Evolutionary conservation across 129 eudicot genomes (phyloP).

Genomic region (Calendula officinalis): DNA sequence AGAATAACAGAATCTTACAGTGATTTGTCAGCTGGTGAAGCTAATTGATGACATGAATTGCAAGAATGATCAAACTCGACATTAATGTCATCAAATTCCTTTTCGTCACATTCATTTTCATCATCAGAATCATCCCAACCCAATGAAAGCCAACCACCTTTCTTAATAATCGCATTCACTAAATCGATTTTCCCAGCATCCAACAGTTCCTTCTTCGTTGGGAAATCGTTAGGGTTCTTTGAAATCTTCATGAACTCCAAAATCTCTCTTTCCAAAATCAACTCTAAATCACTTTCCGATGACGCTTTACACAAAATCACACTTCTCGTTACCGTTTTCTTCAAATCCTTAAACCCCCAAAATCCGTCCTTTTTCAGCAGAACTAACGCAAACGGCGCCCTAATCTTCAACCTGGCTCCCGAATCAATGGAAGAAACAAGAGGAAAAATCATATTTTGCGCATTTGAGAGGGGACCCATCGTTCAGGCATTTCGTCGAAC

Average conservation of each 20-base stretch:
- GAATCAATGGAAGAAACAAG: slow-evolving; percentile 16
- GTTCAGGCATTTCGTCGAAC: slow-evolving; percentile 93
- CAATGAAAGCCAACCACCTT: slow-evolving; percentile 76
- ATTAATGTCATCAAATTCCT: slow-evolving; percentile 25
- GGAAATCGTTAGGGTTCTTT: slow-evolving; percentile 57
- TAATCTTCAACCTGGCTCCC: slow-evolving; percentile 15
- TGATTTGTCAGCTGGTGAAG: slow-evolving; percentile 64
- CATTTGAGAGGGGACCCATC: slow-evolving; percentile 48
- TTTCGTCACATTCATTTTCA: slow-evolving; percentile 24
- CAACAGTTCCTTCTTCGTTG: slow-evolving; percentile 54
- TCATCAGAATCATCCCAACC: slow-evolving; percentile 64
- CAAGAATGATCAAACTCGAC: slow-evolving; percentile 20
- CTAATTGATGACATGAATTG: slow-evolving; percentile 28
- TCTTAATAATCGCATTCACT: slow-evolving; percentile 52
- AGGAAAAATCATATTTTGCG: slow-evolving; percentile 28
- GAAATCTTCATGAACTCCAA: slow-evolving; percentile 74
- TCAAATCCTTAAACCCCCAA: slow-evolving; percentile 26
- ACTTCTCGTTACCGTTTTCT: slow-evolving; percentile 3
- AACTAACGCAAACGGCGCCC: not conserved
- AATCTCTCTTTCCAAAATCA: slow-evolving; percentile 60
- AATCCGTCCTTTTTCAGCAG: slow-evolving; percentile 4
- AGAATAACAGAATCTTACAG: slow-evolving; percentile 41
- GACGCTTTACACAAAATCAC: slow-evolving; percentile 39
- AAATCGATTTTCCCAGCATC: slow-evolving; percentile 71
- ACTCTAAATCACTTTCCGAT: slow-evolving; percentile 43